Conservation (phyloP, 495 filamentous ascomycete species). For the Paragyromitra xinjiangensis region DNA sequence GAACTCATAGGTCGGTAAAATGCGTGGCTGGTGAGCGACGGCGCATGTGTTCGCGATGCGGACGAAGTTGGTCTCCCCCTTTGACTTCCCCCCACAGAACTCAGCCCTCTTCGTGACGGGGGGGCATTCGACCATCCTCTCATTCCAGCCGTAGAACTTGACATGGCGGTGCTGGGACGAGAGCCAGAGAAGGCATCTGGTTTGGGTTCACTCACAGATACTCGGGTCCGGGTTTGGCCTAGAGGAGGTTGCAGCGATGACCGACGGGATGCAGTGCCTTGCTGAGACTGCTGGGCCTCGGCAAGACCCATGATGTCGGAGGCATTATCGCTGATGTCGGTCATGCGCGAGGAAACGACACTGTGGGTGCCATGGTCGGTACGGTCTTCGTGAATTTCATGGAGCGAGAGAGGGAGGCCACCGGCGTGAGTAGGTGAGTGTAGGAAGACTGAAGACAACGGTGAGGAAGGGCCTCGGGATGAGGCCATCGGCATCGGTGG, state of each 20-base stretch:
- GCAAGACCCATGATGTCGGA: slow-evolving; percentile 61
- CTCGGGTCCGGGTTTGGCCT: slow-evolving; percentile 58
- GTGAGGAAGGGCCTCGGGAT: slow-evolving; percentile 44
- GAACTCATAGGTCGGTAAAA: slow-evolving; percentile 98
- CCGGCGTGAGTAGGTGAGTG: slow-evolving; percentile 42
- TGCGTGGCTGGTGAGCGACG: slow-evolving; percentile 83
- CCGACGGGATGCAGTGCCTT: slow-evolving; percentile 50
- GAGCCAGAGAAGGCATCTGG: slow-evolving; percentile 53
- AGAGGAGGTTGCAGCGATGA: slow-evolving; percentile 51
- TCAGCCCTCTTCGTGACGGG: slow-evolving; percentile 63
- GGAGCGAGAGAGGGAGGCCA: slow-evolving; percentile 53
- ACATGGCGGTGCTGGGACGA: slow-evolving; percentile 61
- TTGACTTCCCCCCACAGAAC: slow-evolving; percentile 58
- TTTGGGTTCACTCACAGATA: slow-evolving; percentile 61
- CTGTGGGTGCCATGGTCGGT: slow-evolving; percentile 63
- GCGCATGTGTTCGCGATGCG: slow-evolving; percentile 84
- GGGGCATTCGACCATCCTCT: slow-evolving; percentile 61
- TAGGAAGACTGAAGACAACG: slow-evolving; percentile 44
- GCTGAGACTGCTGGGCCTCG: slow-evolving; percentile 57
- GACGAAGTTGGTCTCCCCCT: slow-evolving; percentile 68
- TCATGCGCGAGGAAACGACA: slow-evolving; percentile 86
- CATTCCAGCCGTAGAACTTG: slow-evolving; percentile 61
- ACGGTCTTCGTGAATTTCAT: slow-evolving; percentile 57
- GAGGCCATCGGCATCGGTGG: slow-evolving; percentile 47
- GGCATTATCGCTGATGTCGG: slow-evolving; percentile 68